Evolutionary conservation across 352 stramenopile genomes (phyloP).

Genomic region (Globisporangium iwayamae): DNA sequence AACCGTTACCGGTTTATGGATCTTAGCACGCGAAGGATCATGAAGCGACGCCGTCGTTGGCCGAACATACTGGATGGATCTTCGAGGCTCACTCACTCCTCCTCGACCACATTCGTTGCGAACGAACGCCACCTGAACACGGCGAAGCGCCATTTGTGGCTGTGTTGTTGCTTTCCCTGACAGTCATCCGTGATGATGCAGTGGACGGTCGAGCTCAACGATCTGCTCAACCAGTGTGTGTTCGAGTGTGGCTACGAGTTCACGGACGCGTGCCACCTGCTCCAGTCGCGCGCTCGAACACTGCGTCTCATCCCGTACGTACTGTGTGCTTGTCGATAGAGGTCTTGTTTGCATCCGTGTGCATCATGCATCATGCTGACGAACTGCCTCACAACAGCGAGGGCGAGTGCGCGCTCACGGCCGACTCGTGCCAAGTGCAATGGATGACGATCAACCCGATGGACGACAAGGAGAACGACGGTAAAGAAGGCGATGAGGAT

Average conservation of each 20-base stretch:
- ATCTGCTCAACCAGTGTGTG: slow-evolving; percentile 71
- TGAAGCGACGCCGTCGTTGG: not conserved
- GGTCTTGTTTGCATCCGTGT: too few relatives aligned
- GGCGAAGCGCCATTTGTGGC: not conserved
- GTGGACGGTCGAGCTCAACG: slow-evolving; percentile 60
- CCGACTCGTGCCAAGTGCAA: slow-evolving; percentile 50
- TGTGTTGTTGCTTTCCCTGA: not conserved
- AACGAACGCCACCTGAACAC: not conserved
- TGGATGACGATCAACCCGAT: slow-evolving; percentile 73
- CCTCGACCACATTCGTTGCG: not conserved
- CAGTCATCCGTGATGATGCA: slow-evolving; percentile 29
- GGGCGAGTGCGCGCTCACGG: slow-evolving; percentile 24
- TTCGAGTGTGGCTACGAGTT: slow-evolving; percentile 80
- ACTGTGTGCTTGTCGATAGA: not conserved
- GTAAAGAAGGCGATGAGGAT: slow-evolving; percentile 13
- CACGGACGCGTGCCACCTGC: slow-evolving; percentile 27
- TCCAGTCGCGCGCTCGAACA: slow-evolving; percentile 37
- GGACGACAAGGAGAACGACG: slow-evolving; percentile 31
- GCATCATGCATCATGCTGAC: not conserved
- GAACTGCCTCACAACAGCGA: slow-evolving; percentile 10
- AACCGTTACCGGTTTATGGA: not conserved
- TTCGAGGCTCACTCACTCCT: not conserved
- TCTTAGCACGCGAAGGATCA: not conserved
- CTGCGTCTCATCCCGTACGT: slow-evolving; percentile 43
- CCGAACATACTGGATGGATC: not conserved